Evolutionary conservation across 2,329 filamentous ascomycete genomes (phyloP), one percentile per base, ranked within the genome.

Genomic region (Delphinella strobiligena): DNA sequence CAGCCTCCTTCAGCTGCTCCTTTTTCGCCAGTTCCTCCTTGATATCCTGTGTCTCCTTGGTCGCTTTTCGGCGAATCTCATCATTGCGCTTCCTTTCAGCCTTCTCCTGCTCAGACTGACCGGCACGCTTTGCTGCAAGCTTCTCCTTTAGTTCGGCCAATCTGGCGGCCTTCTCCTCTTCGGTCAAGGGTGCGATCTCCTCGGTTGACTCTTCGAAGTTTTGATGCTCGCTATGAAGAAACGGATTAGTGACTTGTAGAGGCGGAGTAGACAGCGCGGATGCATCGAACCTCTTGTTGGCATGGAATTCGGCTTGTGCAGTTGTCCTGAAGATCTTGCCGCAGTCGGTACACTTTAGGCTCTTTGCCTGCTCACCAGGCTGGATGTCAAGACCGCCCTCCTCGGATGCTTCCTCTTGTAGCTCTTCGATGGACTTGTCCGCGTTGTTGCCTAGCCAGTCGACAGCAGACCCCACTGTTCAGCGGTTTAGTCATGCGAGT

Each of bases 371-470:
- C 52, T 80, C 76, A 43, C 81, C 84, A 2, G 75, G 74, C 51
- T 82, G 70, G 2, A 88, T 67, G n/a, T 75, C 72, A 4, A 78
- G 72, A 4, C 66, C 67, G 15, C 68, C 67, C 47, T 66, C 69
- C 36, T 53, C 53, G 15, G 52, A 52, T 34, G 54, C 55, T 48
- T 46, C 50, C 16, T 56, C 55, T 46, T 83, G 73, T 45, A 96
- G 79, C 42, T 93, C 80, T 29, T 95, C 87, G 31, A 94, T 58
- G 1, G 83, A 71, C 51, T 83, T 93, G 60, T 94, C 86, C 58
- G 93, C 80, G 57, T 93, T 93, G 51, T 82, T 75, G 58, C 93
- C 88, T 1, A 98, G 74, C 91, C 91, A 98, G 64, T 94, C 84
- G 42, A 98, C 74, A 38, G 91, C 91, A 49, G 80, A 82, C 58